Evolutionary conservation across 768 basidiomycete species (phyloP).

Genomic region (Leucosporidium yakuticum): DNA sequence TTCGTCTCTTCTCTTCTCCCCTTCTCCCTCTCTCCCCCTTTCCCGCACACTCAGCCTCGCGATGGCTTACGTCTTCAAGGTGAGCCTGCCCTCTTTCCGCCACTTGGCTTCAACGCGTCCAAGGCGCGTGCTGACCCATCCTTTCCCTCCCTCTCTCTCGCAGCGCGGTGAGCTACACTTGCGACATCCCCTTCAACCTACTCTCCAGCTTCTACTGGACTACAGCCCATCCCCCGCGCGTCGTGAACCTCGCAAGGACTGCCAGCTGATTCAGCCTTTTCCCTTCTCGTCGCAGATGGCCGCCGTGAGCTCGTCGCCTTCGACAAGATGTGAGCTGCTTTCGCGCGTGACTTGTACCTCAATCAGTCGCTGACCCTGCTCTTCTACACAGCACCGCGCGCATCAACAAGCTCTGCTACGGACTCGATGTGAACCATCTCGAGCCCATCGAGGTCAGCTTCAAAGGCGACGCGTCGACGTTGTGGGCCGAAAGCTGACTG

Average conservation of each 20-base stretch:
- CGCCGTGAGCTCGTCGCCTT: conserved; percentile 83
- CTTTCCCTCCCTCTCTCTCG: background rate
- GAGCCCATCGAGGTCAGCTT: conserved; percentile 68
- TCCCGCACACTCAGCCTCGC: background rate
- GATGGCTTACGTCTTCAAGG: conserved; percentile 50
- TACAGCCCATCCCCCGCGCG: background rate
- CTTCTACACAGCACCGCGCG: conserved; percentile 28
- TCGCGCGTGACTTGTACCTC: background rate
- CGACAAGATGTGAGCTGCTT: conserved; percentile 60
- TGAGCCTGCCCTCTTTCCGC: background rate
- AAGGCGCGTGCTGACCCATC: conserved; percentile 16
- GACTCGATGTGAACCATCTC: conserved; percentile 83
- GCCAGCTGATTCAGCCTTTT: background rate
- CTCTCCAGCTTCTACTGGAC: background rate
- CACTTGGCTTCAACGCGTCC: no score
- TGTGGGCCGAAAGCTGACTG: no score
- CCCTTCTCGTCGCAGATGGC: conserved; percentile 50
- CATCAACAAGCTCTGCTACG: conserved; percentile 71
- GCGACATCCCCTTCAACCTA: no score
- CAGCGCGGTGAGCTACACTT: conserved; percentile 50
- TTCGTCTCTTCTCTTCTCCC: background rate
- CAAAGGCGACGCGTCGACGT: no score
- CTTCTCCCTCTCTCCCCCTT: background rate
- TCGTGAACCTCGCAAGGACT: background rate
- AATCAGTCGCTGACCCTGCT: background rate